Evolutionary conservation across 441 rosid species (phyloP), one percentile per base, ranked within the genome.

Genomic region (Erodium chrysanthum): DNA sequence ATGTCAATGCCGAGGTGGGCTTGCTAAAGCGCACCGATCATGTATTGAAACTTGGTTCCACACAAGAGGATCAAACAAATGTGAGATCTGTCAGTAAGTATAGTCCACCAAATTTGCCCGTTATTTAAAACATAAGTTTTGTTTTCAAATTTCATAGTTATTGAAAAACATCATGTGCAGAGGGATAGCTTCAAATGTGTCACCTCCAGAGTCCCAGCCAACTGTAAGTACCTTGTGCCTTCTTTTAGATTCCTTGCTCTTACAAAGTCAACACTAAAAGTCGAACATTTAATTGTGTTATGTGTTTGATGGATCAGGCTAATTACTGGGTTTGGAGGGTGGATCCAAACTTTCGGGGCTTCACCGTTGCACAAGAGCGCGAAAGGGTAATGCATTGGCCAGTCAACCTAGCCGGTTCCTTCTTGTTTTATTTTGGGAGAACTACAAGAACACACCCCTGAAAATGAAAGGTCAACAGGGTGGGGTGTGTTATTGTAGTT

Each of bases 51-150:
- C 90, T 67, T 92, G 97, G 96, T 92, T 92, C 71, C 83, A 75
- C 37, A 80, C 91, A 25, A 89, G 79, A 80, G 95, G 96, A 68
- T 85, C 96, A 62, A 92, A 89, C 79, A 86, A 76, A 71, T 92
- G 97, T n/a, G 91, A 92, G 79, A 92, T 92, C 68, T 92, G 97
- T 86, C 90, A 83, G 95, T 88, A 80, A 85, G 77, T 80, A 65
- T 8, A 33, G 7, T 37, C 79, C 42, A 22, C 21, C 10, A 42
- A 48, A 40, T 35, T 46, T 35, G 23, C 50, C 67, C 40, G 12
- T 40, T 1, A 25, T 29, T 10, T 48, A 29, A 14, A 29, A 64
- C 21, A n/a, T 58, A 2, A 67, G 4, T 52, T 17, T 52, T 52
- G 59, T 52, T 52, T 52, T 52, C 59, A 15, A 18, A 5, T 52